phyloP scores from a whole-genome alignment of 169 alveolate species.

The Sarcocystis neurona region DNA sequence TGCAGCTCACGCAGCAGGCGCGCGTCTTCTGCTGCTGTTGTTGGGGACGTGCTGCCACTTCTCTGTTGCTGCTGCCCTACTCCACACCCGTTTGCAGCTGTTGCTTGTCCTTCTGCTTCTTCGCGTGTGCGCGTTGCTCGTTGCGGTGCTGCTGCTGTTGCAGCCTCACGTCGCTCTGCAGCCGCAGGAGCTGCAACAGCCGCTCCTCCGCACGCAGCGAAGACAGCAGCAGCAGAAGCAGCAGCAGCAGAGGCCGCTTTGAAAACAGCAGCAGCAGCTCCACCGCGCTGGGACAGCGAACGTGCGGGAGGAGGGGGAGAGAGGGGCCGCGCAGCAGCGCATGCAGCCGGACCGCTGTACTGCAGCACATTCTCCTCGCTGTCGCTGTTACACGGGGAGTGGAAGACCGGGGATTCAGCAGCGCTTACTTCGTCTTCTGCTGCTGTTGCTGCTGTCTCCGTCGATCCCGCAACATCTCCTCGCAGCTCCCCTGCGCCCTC shows the following conservation, averaged over 20 bases:
- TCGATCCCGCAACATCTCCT: neutral
- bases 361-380: constrained; percentile 1
- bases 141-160: constrained; percentile 52
- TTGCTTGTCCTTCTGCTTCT: no score
- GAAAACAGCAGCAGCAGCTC: neutral
- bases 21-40: no score
- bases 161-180: constrained; percentile 8
- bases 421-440: constrained; percentile 13
- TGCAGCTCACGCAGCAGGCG: neutral
- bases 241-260: neutral
- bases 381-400: neutral
- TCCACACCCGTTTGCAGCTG: no score
- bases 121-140: no score
- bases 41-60: no score
- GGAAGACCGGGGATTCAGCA: neutral
- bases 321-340: constrained; percentile 5
- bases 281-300: neutral
- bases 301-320: neutral
- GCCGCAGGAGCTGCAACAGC: neutral
- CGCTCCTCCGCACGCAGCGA: neutral
- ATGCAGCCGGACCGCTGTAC: neutral
- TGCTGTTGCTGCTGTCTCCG: constrained; percentile 30
- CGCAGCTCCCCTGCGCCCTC: neutral
- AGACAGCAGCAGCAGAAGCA: neutral
- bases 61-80: no score